Evolutionary conservation across 1,284 basidiomycete species (phyloP), one percentile per base, ranked within the genome.

Genomic region (Exobasidium rhododendri): DNA sequence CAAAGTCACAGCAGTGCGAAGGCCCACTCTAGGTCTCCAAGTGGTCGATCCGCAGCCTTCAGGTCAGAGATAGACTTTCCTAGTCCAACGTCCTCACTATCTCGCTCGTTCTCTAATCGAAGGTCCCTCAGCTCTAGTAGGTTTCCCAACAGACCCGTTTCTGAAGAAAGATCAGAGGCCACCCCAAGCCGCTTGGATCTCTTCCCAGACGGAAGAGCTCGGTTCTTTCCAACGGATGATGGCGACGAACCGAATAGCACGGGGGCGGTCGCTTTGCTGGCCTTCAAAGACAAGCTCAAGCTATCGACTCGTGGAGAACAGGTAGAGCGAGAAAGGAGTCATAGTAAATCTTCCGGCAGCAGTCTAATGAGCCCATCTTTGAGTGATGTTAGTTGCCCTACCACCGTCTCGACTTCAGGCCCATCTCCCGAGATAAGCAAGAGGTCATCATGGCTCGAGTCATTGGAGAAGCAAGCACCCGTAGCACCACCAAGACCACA

Each of bases 151-250:
- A n/a, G n/a, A n/a, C n/a, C n/a, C n/a, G n/a, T n/a, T n/a, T n/a
- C n/a, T n/a, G n/a, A n/a, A n/a, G n/a, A n/a, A n/a, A n/a, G n/a
- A n/a, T n/a, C n/a, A n/a, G n/a, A n/a, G n/a, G n/a, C n/a, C n/a
- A n/a, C n/a, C n/a, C n/a, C n/a, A n/a, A n/a, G n/a, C n/a, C n/a
- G n/a, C n/a, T 20, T 24, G 3, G 47, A 26, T 20, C 24, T 50
- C 14, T 50, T 50, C 22, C 47, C 47, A 5, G 47, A 50, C 28
- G 47, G 47, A 5, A 20, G 47, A 24, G 28, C 47, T 50, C 47
- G 47, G 14, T 26, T 24, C 20, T 26, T 26, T 50, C 28, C 47
- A 20, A 26, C 47, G 28, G 47, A 26, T 6, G 14, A 20, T 50
- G 24, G 47, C 28, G 44, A 45, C 3, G n/a, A n/a, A n/a, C 35